A percentile compares a stretch with the other conserved stretches of the same genome.
Evolutionary conservation across 768 basidiomycete genomes (phyloP).

Genomic region (Hericium coralloides): DNA sequence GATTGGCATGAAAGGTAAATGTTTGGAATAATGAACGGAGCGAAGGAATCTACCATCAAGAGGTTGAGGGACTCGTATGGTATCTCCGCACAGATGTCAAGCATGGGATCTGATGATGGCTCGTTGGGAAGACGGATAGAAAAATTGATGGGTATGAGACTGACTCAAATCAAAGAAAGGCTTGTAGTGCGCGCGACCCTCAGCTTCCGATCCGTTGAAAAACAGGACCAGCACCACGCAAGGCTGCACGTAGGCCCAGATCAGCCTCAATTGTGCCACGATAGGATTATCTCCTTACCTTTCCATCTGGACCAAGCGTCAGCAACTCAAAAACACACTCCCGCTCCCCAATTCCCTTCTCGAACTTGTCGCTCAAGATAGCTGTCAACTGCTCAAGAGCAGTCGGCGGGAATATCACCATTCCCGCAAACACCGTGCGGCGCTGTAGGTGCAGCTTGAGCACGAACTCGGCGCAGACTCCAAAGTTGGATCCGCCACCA

Average conservation of each 20-base stretch:
- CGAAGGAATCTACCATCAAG: slow-evolving; percentile 23
- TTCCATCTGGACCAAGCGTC: slow-evolving; percentile 29
- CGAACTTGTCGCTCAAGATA: slow-evolving; percentile 25
- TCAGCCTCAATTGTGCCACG: neutral
- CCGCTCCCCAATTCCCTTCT: slow-evolving; percentile 21
- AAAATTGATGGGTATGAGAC: neutral
- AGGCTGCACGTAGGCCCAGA: slow-evolving; percentile 23
- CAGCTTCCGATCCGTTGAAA: slow-evolving; percentile 40
- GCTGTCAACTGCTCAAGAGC: slow-evolving; percentile 18
- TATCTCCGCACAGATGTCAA: slow-evolving; percentile 31
- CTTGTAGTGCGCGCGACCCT: slow-evolving; percentile 35
- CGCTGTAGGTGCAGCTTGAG: slow-evolving; percentile 38
- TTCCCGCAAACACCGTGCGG: slow-evolving; percentile 35
- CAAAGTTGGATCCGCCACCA: slow-evolving; percentile 44
- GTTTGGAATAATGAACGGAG: neutral
- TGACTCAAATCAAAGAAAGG: slow-evolving; percentile 35
- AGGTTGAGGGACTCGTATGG: slow-evolving; percentile 37
- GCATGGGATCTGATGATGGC: slow-evolving; percentile 17
- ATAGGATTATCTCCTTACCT: slow-evolving; percentile 19
- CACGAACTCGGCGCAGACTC: slow-evolving; percentile 42
- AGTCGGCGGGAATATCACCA: slow-evolving; percentile 26
- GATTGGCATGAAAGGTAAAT: neutral
- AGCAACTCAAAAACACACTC: slow-evolving; percentile 30
- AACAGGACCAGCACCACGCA: slow-evolving; percentile 28
- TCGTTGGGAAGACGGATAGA: neutral